Percentiles rank a stretch among this genome's conserved stretches.
phyloP scores from a whole-genome alignment of 1,284 basidiomycete species.

The Phlebopus sp. region DNA sequence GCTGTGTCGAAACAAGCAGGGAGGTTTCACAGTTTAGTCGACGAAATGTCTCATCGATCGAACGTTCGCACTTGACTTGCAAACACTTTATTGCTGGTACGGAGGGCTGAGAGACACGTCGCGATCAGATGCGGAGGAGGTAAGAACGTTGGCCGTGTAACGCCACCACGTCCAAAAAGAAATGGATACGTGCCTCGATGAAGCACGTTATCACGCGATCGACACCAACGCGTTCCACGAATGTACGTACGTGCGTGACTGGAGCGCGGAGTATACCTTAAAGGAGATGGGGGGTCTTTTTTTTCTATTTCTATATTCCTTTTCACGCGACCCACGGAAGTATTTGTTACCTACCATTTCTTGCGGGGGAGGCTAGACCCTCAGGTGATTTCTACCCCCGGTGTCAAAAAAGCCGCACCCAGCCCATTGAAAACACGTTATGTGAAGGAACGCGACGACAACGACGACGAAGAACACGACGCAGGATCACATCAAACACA shows the following conservation, averaged over 20 bases:
- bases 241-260: constrained; percentile 22
- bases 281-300: constrained; percentile 18
- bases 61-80: background rate
- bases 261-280: background rate
- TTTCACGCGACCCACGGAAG: constrained; percentile 16
- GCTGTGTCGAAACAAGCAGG: background rate
- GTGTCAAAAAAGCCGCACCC: constrained; percentile 7
- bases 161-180: constrained; percentile 5
- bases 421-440: too few species aligned
- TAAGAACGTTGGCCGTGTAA: constrained; percentile 5
- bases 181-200: constrained; percentile 20
- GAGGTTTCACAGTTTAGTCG: background rate
- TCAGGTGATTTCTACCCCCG: constrained; percentile 6
- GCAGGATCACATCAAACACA: constrained; percentile 4
- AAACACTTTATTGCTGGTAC: constrained; percentile 4
- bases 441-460: too few species aligned
- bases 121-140: constrained; percentile 4
- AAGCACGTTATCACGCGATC: constrained; percentile 28
- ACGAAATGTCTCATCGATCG: background rate
- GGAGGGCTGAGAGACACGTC: background rate
- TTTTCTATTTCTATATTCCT: background rate
- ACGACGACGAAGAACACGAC: too few species aligned
- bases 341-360: background rate
- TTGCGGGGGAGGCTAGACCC: constrained; percentile 17
- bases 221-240: constrained; percentile 17